Conservation (phyloP, 2,329 filamentous ascomycete species). For the Fusarium setosum region DNA sequence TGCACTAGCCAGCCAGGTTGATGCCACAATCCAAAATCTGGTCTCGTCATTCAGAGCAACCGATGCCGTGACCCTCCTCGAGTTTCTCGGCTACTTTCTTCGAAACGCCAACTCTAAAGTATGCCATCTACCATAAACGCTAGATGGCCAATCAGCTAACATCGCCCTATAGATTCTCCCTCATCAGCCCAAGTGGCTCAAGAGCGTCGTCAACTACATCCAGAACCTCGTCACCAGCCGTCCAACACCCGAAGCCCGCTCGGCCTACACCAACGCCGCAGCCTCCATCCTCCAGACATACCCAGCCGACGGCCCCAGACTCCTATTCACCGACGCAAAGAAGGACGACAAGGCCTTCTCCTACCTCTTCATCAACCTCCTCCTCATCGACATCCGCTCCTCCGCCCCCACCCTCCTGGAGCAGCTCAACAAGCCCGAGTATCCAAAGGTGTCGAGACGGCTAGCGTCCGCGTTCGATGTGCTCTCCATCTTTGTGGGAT, state of each 20-base stretch:
- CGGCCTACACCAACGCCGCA: slow-evolving; percentile 69
- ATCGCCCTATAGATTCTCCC: slow-evolving; percentile 56
- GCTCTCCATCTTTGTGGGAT: slow-evolving; percentile 69
- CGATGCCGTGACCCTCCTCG: slow-evolving; percentile 69
- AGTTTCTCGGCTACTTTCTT: slow-evolving; percentile 66
- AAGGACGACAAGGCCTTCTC: slow-evolving; percentile 64
- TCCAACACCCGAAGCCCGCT: slow-evolving; percentile 65
- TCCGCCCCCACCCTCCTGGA: slow-evolving; percentile 70
- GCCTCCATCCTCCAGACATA: slow-evolving; percentile 68
- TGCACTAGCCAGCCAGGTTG: slow-evolving; percentile 55
- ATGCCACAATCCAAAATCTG: slow-evolving; percentile 59
- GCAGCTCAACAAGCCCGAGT: slow-evolving; percentile 66
- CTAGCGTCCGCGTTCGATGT: slow-evolving; percentile 72
- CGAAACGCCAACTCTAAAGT: slow-evolving; percentile 61
- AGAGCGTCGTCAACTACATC: slow-evolving; percentile 58
- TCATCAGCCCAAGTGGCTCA: slow-evolving; percentile 65
- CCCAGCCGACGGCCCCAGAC: slow-evolving; percentile 54
- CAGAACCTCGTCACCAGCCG: slow-evolving; percentile 64
- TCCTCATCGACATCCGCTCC: slow-evolving; percentile 74
- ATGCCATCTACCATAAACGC: slow-evolving; percentile 33
- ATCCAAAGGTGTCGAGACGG: slow-evolving; percentile 61
- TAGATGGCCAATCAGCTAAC: slow-evolving; percentile 11
- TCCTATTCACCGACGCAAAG: slow-evolving; percentile 64
- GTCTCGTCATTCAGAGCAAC: slow-evolving; percentile 67
- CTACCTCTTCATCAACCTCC: slow-evolving; percentile 72